Conservation (phyloP, 2,329 filamentous ascomycete genomes). For the Cladosporium sp. region DNA sequence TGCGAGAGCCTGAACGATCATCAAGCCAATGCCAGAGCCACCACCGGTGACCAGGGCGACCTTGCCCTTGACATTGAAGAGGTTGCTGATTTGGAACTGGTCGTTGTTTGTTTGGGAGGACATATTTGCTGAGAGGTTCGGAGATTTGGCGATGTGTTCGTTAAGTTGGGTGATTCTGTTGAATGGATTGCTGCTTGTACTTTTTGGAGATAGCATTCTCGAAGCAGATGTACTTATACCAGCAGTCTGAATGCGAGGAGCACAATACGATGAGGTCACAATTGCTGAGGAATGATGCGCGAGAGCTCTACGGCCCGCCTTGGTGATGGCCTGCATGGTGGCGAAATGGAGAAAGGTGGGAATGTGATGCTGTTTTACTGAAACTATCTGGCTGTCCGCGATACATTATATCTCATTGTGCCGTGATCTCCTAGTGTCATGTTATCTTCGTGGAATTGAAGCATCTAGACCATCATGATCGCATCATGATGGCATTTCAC, state of each 20-base stretch:
- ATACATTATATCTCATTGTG: neutral
- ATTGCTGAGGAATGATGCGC: slow-evolving; percentile 15
- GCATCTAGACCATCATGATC: slow-evolving; percentile 9
- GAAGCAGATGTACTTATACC: slow-evolving; percentile 13
- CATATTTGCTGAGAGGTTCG: slow-evolving; percentile 29
- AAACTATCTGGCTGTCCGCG: neutral
- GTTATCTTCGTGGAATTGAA: neutral
- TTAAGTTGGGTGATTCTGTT: slow-evolving; percentile 18
- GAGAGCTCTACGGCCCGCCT: slow-evolving; percentile 1
- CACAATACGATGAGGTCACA: slow-evolving; percentile 16
- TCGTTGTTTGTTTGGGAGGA: slow-evolving; percentile 39
- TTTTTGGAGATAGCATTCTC: neutral
- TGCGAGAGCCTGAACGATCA: slow-evolving; percentile 39
- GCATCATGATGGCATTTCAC: slow-evolving; percentile 3
- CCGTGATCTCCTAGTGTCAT: neutral
- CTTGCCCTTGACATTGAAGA: slow-evolving; percentile 44
- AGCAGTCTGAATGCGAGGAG: slow-evolving; percentile 2
- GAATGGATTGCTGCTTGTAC: slow-evolving; percentile 5
- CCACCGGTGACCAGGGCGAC: slow-evolving; percentile 48
- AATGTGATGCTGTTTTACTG: neutral
- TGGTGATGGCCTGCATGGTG: neutral
- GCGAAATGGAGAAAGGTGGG: slow-evolving; percentile 5
- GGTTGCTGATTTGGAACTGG: slow-evolving; percentile 37
- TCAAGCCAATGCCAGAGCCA: slow-evolving; percentile 51
- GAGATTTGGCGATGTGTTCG: slow-evolving; percentile 22